Evolutionary conservation across 768 basidiomycete species (phyloP).

Genomic region (Tulasnella sp.): DNA sequence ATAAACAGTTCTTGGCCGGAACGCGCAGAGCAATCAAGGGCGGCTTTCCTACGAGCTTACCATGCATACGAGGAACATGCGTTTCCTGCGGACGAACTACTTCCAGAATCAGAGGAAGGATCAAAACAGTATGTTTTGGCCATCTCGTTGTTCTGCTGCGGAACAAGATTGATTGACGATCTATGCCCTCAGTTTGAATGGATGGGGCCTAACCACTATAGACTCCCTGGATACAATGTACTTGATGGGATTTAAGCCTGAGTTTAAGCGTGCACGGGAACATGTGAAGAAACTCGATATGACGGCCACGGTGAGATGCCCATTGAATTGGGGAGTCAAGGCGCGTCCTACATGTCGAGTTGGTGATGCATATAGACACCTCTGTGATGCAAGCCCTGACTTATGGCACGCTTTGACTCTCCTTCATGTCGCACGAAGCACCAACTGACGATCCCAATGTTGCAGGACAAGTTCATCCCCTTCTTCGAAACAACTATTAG

Average conservation of each 20-base stretch:
- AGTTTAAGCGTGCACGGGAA: conserved; percentile 32
- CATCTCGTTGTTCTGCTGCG: background rate
- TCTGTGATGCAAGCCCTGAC: too few relatives aligned
- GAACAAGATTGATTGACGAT: background rate
- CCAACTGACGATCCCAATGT: background rate
- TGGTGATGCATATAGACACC: too few relatives aligned
- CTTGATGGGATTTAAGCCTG: conserved; percentile 58
- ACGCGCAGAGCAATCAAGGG: conserved; percentile 19
- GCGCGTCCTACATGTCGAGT: too few relatives aligned
- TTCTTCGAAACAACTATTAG: conserved; percentile 86
- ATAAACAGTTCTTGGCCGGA: conserved; percentile 2
- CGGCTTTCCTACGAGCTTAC: conserved; percentile 21
- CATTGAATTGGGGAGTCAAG: too few relatives aligned
- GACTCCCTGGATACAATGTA: conserved; percentile 83
- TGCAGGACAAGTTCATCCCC: conserved; percentile 28
- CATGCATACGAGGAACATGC: conserved; percentile 22
- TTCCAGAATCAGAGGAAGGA: conserved; percentile 19
- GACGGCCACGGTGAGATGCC: background rate
- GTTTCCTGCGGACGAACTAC: conserved; percentile 22
- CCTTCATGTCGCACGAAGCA: too few relatives aligned
- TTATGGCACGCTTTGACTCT: too few relatives aligned
- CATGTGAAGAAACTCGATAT: conserved; percentile 21
- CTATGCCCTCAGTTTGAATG: conserved; percentile 33
- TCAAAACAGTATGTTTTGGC: conserved; percentile 11
- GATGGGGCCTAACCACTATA: conserved; percentile 66